Evolutionary conservation across 768 basidiomycete species (phyloP), one percentile per base, ranked within the genome.

Genomic region (Tylopilus felleus): DNA sequence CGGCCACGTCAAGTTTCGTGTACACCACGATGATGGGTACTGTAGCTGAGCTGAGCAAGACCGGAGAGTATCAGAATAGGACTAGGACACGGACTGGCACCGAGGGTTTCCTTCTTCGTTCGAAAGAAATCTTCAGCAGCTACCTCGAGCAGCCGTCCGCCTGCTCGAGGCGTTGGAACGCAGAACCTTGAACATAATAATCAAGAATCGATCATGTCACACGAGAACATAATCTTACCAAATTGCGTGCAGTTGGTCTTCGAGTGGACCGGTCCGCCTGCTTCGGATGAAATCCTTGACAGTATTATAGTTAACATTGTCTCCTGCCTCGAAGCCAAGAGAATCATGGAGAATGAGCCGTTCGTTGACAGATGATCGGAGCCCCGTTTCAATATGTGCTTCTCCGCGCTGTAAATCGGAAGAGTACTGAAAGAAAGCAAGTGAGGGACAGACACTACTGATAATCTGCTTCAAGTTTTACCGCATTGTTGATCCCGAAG

Each of bases 301-400:
- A 14, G 19, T 49, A 1, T 42, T 16, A 12, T 42, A 53, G 10
- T 49, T 49, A 1, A 10, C 40, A 13, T 35, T 33, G 0, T 54
- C 53, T 7, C 53, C 53, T 10, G 53, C 19, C 21, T 54, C 53
- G 13, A 54, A 50, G 17, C 53, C 53, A 19, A 51, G 25, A 13
- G 53, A 54, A 16, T 44, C 42, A 12, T 54, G 53, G 8, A 54
- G 42, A 17, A 44, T 43, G 16, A 51, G 29, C 4, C 27, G 42
- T 17, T 42, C 8, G 36, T 54, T 54, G 16, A 29, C 48, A 22
- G 35, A 27, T 29, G 53, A 54, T 28, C 17, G 21, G 5, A 49
- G 39, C 21, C 28, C 39, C 19, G 7, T 13, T 10, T 40, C 14
- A 6, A 49, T 49, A 12, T 40, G 5, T 41, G 49, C 38, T 31